Evolutionary conservation across 73 alveolate genomes (phyloP).

Genomic region (Stentor roeselii): DNA sequence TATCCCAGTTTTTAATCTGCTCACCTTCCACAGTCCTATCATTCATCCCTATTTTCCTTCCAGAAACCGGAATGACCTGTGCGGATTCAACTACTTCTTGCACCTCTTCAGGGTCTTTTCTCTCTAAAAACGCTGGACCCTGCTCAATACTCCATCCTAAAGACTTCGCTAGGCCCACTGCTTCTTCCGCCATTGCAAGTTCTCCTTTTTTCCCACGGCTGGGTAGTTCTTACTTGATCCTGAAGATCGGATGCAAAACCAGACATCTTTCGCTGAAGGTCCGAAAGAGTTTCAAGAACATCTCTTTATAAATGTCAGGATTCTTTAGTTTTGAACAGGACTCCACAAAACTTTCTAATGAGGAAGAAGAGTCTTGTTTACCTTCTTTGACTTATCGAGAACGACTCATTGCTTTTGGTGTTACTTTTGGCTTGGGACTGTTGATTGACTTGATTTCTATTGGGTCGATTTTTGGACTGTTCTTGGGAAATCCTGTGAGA

Average conservation of each 20-base stretch:
- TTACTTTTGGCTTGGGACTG: constrained; percentile 67
- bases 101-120: background rate
- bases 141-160: constrained; percentile 58
- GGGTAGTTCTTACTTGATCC: background rate
- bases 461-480: constrained; percentile 72
- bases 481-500: constrained; percentile 71
- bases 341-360: constrained; percentile 30
- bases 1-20: constrained; percentile 59
- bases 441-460: constrained; percentile 62
- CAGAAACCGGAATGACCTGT: background rate
- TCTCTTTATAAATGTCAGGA: constrained; percentile 8
- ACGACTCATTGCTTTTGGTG: constrained; percentile 74
- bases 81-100: background rate
- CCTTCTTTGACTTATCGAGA: constrained; percentile 71
- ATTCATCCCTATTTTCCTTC: constrained; percentile 8
- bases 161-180: constrained; percentile 82
- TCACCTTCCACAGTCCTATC: constrained; percentile 29
- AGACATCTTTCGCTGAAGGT: constrained; percentile 9
- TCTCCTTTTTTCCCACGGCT: constrained; percentile 75
- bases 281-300: background rate
- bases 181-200: constrained; percentile 86
- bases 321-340: constrained; percentile 5
- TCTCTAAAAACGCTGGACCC: background rate
- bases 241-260: constrained; percentile 30
- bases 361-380: constrained; percentile 62